These are phyloP conservation scores for Torulaspora maleeae DNA, from an alignment of 805 yeast genomes.

Conservation along the genomic window DNA sequence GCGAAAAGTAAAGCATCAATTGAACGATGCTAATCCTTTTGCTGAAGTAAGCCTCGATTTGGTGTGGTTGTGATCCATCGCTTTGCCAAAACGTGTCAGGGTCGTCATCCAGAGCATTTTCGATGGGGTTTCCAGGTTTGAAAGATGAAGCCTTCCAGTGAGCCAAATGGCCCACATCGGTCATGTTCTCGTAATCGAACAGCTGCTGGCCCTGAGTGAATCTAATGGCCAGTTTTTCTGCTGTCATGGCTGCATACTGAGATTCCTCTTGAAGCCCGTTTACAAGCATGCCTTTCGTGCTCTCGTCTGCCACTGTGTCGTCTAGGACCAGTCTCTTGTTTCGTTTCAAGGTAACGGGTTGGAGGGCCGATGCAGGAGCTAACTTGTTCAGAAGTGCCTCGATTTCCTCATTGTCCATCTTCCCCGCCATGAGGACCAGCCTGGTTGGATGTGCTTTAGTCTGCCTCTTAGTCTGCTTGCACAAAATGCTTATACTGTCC, in stretches of 20 bases:
- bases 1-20: conserved; percentile 68
- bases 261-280: conserved; percentile 17
- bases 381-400: conserved; percentile 7
- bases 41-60: conserved; percentile 70
- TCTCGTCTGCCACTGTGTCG: conserved; percentile 16
- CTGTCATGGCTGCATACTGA: conserved; percentile 19
- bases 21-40: conserved; percentile 66
- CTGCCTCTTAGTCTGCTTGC: neutral
- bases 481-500: neutral
- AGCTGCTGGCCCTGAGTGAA: conserved; percentile 24
- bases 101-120: conserved; percentile 66
- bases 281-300: conserved; percentile 17
- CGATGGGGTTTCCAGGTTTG: conserved; percentile 68
- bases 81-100: conserved; percentile 87
- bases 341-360: conserved; percentile 4
- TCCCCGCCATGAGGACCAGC: neutral
- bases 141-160: conserved; percentile 77
- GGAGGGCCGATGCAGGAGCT: conserved; percentile 8
- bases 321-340: conserved; percentile 15
- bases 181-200: conserved; percentile 42
- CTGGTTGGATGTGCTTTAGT: neutral
- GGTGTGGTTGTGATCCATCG: conserved; percentile 89
- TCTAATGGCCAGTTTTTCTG: conserved; percentile 15
- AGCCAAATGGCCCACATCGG: conserved; percentile 77
- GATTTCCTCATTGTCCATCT: conserved; percentile 9